Base-by-base conservation (phyloP, 495 filamentous ascomycete genomes). In the Platismatia glauca region DNA sequence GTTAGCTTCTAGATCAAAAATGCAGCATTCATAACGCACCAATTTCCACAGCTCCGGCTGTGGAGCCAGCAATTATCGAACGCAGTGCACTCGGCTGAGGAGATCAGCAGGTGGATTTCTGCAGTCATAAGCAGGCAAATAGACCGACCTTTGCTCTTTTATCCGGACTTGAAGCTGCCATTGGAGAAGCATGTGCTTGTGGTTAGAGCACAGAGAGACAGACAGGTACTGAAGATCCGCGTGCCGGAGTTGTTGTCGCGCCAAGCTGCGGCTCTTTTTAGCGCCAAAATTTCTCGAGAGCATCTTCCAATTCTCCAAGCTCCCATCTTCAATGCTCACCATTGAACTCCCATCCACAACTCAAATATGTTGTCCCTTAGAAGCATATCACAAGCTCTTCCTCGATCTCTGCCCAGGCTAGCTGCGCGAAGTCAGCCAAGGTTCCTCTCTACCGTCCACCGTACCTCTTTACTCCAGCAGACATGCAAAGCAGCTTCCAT, bases 41-140 rank as follows among this genome's bases (percentile, higher is more conserved):
- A 78, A 98, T 97, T 75, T 98, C 94, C 64, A 97, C 84, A 58
- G 94, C 94, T 70, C 94, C 94, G 48, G 94, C 94, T 24, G 87
- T 88, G 59, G 90, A 87, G 61, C 92, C 92, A 44, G 92, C 92
- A 69, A 96, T 79, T 63, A 96, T 89, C 60, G 90, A 95, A 64
- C 92, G 86, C 69, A 95, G 71, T 55, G 86, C 80, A 71, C 89
- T 94, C 39, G 91, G 89, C 79, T 91, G n/a, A 37, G 29, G 46
- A 63, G 65, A 66, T 74, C 39, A 73, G 71, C 38, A 55, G 35
- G 15, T 48, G 15, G 27, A 29, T 29, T 7, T 27, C 41, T 7
- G 64, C 5, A 35, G 38, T 38, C n/a, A 41, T n/a, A 33, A 16
- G 16, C n/a, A 33, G n/a, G 57, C 65, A 16, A 5, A 13, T 7